These are phyloP conservation scores for Rubia yunnanensis DNA, from an alignment of 257 asterid genomes.

Conservation along the genomic window DNA sequence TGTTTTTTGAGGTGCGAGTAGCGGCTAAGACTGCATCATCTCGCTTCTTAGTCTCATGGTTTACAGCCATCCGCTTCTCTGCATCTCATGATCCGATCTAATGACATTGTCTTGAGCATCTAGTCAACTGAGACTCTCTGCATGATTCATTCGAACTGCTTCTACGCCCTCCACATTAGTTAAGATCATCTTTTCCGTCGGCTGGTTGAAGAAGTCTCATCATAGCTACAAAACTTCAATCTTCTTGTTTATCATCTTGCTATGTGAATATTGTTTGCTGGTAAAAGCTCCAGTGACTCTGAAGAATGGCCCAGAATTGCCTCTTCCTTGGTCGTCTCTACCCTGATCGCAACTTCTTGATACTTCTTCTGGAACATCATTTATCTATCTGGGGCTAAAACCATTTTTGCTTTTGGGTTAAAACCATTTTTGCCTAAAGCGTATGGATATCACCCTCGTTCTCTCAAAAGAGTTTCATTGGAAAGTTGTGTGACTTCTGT, in stretches of 20 bases:
- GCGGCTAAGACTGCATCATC: slow-evolving; percentile 27
- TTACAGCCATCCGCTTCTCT: slow-evolving; percentile 17
- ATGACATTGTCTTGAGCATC: slow-evolving; percentile 6
- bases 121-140: slow-evolving; percentile 9
- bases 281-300: slow-evolving; percentile 1
- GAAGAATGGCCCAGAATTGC: not conserved
- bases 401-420: too few species aligned
- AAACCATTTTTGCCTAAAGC: too few species aligned
- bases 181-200: slow-evolving; percentile 6
- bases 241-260: not conserved
- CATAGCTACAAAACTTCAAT: not conserved
- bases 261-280: not conserved
- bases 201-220: slow-evolving; percentile 15
- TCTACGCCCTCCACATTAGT: slow-evolving; percentile 1
- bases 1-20: slow-evolving; percentile 21
- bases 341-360: not conserved
- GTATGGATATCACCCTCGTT: too few species aligned
- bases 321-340: not conserved
- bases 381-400: too few species aligned
- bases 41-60: slow-evolving; percentile 19
- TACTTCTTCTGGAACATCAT: not conserved
- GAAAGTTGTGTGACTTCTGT: too few species aligned
- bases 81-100: slow-evolving; percentile 12
- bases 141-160: slow-evolving; percentile 8
- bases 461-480: too few species aligned